Percentiles rank a stretch among this genome's conserved stretches.
Conservation (phyloP, 1,284 basidiomycete genomes). For the Marasmius fiardii region DNA sequence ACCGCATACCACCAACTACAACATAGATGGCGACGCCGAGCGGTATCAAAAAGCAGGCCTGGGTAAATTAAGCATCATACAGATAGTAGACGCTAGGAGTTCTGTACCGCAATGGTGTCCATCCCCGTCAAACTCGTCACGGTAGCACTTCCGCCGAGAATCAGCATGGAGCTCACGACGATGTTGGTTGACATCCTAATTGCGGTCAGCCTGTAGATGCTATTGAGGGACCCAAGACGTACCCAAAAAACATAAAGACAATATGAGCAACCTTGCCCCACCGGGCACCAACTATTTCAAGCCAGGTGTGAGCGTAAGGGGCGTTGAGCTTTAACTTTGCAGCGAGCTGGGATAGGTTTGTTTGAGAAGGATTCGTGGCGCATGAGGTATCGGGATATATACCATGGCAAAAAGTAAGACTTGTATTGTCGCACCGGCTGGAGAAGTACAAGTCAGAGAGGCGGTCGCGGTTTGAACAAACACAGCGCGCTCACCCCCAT, state of each 20-base stretch:
- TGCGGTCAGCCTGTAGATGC: not conserved
- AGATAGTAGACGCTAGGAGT: not conserved
- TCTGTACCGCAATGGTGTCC: conserved; percentile 63
- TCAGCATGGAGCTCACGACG: conserved; percentile 62
- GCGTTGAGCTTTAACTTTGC: conserved; percentile 74
- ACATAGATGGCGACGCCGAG: conserved; percentile 59
- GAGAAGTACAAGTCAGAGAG: not conserved
- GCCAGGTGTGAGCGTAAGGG: conserved; percentile 58
- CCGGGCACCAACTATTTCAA: conserved; percentile 55
- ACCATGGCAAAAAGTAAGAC: conserved; percentile 70
- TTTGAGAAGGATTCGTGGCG: not conserved
- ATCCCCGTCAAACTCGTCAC: conserved; percentile 81
- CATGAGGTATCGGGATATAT: conserved; percentile 18
- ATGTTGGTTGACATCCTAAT: conserved; percentile 68
- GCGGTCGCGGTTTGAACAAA: not conserved
- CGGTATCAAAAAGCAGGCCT: conserved; percentile 77
- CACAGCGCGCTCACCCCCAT: conserved; percentile 34
- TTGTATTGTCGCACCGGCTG: conserved; percentile 65
- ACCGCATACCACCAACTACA: conserved; percentile 61
- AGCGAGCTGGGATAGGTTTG: conserved; percentile 43
- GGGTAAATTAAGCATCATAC: conserved; percentile 24
- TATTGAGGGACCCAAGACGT: conserved; percentile 9
- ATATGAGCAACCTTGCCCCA: conserved; percentile 77
- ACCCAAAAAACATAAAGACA: conserved; percentile 78
- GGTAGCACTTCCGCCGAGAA: conserved; percentile 73